Conservation (phyloP, 1,284 basidiomycete genomes). For the Cronartium quercuum region DNA sequence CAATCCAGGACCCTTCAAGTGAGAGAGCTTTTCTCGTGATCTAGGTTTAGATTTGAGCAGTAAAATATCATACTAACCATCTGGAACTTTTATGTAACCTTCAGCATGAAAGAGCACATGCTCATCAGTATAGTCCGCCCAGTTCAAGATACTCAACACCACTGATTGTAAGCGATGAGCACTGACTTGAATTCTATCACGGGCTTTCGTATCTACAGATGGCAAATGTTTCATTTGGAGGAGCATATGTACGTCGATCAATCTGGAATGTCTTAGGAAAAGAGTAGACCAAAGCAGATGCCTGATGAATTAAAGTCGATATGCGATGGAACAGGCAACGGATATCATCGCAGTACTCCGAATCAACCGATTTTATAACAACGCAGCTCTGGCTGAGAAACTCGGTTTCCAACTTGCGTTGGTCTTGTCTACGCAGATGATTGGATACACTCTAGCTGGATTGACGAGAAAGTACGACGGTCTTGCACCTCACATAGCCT, state of each 20-base stretch:
- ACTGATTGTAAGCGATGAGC: no score
- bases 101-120: conserved; percentile 39
- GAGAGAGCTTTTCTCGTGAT: neutral
- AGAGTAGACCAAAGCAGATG: neutral
- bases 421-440: conserved; percentile 53
- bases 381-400: neutral
- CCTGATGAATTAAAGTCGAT: neutral
- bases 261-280: neutral
- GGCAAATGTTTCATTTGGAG: conserved; percentile 4
- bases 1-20: conserved; percentile 39
- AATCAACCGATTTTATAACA: neutral
- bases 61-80: neutral
- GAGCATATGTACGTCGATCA: neutral
- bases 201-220: neutral
- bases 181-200: neutral
- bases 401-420: conserved; percentile 42
- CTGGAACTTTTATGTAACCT: neutral
- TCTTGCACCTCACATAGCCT: no score
- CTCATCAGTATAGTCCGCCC: conserved; percentile 38
- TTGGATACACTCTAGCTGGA: conserved; percentile 55
- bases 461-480: conserved; percentile 47
- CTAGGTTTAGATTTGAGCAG: neutral
- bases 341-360: neutral
- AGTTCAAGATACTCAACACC: no score
- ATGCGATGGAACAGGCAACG: neutral